Evolutionary conservation across 202 grass and related monocot species (phyloP).

Genomic region (Setaria viridis): DNA sequence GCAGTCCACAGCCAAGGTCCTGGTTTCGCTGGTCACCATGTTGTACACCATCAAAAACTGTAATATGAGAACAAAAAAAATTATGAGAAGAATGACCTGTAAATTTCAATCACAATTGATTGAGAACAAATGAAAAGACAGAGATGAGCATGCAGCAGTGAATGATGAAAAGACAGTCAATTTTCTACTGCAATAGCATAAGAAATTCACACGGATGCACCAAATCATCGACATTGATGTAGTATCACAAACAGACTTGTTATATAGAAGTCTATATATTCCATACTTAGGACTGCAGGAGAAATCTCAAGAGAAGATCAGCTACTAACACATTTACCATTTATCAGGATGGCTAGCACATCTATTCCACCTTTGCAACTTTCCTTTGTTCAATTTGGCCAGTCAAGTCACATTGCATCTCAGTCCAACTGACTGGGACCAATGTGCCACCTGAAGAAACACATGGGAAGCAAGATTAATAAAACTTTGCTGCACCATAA

Average conservation of each 20-base stretch:
- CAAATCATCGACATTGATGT: background rate
- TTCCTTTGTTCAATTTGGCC: slow-evolving; percentile 92
- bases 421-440: slow-evolving; percentile 90
- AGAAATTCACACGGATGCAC: background rate
- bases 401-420: slow-evolving; percentile 94
- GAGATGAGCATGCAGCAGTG: background rate
- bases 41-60: slow-evolving; percentile 25
- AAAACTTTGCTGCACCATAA: background rate
- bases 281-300: background rate
- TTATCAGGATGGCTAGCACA: slow-evolving; percentile 7
- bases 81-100: background rate
- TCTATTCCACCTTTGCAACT: slow-evolving; percentile 86
- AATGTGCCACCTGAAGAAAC: slow-evolving; percentile 67
- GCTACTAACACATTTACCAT: slow-evolving; percentile 29
- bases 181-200: background rate
- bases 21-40: background rate
- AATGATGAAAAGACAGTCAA: background rate
- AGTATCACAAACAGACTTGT: background rate
- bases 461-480: slow-evolving; percentile 35
- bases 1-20: background rate
- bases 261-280: background rate
- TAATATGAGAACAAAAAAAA: background rate
- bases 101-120: background rate
- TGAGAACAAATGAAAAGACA: background rate
- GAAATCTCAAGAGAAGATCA: background rate